phyloP scores from a whole-genome alignment of 371 early-diverging fungal genomes.

The Haplosporangium sp. region DNA sequence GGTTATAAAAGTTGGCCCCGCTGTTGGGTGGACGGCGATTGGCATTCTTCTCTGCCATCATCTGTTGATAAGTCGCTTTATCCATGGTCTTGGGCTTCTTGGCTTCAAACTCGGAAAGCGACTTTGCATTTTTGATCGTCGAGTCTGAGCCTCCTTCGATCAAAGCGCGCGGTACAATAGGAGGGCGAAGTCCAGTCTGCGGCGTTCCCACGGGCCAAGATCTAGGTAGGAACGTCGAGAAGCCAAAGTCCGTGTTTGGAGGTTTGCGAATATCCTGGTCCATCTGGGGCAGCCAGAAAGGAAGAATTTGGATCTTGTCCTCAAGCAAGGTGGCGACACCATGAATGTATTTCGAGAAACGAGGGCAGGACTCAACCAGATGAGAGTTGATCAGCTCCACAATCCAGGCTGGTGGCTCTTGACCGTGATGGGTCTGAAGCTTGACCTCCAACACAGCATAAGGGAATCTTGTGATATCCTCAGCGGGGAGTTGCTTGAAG shows the following conservation, averaged over 20 bases:
- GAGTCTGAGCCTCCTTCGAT: constrained; percentile 30
- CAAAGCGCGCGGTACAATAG: constrained; percentile 8
- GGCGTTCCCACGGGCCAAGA: constrained; percentile 55
- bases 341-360: constrained; percentile 98
- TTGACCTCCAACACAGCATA: constrained; percentile 99
- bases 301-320: constrained; percentile 87
- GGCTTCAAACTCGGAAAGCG: constrained; percentile 53
- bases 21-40: constrained; percentile 27
- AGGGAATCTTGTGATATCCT: constrained; percentile 93
- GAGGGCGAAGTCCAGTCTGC: constrained; percentile 24
- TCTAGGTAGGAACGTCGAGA: constrained; percentile 61
- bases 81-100: constrained; percentile 56
- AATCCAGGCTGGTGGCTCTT: constrained; percentile 94
- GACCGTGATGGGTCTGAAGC: constrained; percentile 87
- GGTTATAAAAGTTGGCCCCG: constrained; percentile 35
- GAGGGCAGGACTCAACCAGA: constrained; percentile 96
- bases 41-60: constrained; percentile 51
- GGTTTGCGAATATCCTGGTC: constrained; percentile 88
- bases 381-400: constrained; percentile 86
- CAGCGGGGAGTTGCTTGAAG: constrained; percentile 81
- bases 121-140: constrained; percentile 31
- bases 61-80: constrained; percentile 49
- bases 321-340: constrained; percentile 93
- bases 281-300: constrained; percentile 99
- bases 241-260: constrained; percentile 63